phyloP scores from a whole-genome alignment of 306 rosid species.

The Lotus japonicus region DNA sequence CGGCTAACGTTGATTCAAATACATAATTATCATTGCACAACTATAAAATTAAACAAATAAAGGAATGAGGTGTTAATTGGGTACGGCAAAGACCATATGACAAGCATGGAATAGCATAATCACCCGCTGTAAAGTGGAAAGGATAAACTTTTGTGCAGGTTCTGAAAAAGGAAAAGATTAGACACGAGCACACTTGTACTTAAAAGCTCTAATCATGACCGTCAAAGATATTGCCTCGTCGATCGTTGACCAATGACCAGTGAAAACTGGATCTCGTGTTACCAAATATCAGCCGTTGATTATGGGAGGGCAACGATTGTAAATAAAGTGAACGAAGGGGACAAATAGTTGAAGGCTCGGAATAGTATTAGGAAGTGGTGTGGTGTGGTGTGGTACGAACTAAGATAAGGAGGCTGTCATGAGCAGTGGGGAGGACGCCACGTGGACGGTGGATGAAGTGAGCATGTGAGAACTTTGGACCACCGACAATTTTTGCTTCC shows the following conservation, averaged over 20 bases:
- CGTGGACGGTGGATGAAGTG: conserved; percentile 19
- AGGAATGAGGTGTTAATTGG: no score
- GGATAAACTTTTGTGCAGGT: neutral
- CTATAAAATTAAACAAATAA: no score
- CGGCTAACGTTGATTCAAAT: no score
- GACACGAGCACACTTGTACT: neutral
- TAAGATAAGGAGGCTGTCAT: neutral
- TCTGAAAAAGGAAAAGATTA: neutral
- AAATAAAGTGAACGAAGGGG: conserved; percentile 5
- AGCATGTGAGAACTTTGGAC: conserved; percentile 15
- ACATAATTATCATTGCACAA: no score
- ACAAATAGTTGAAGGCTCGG: neutral
- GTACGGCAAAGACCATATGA: neutral
- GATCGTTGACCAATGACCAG: conserved; percentile 4
- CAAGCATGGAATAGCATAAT: conserved; percentile 33
- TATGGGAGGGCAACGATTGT: neutral
- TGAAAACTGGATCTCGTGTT: neutral
- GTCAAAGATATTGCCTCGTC: neutral
- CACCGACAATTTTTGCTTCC: conserved; percentile 39
- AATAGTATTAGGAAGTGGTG: neutral
- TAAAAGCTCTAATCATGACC: neutral
- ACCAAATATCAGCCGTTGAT: neutral
- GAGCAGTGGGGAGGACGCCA: neutral
- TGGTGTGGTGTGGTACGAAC: neutral
- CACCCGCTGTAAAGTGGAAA: conserved; percentile 22